Conservation (phyloP, 148 eudicot genomes). For the Hydrangea macrophylla region DNA sequence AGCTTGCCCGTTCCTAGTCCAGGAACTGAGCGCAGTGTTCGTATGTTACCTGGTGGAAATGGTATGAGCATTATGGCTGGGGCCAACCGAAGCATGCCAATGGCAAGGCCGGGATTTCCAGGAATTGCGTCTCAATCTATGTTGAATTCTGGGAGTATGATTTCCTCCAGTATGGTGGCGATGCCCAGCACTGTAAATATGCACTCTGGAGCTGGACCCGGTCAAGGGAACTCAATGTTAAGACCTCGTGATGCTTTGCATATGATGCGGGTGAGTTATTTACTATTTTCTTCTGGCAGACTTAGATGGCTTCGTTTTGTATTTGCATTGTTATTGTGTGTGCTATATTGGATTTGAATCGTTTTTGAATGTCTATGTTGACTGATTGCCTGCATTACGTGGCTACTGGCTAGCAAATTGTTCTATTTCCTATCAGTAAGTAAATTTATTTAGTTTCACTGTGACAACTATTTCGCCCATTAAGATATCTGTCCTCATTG, state of each 20-base stretch:
- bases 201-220: conserved; percentile 57
- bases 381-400: background rate
- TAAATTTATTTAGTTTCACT: background rate
- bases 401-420: background rate
- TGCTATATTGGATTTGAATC: conserved; percentile 7
- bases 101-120: conserved; percentile 65
- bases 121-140: conserved; percentile 57
- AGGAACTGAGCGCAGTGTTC: conserved; percentile 64
- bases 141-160: conserved; percentile 57
- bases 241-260: conserved; percentile 70
- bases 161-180: conserved; percentile 42
- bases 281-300: background rate
- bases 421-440: background rate
- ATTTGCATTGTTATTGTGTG: background rate
- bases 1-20: conserved; percentile 53
- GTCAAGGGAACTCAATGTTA: conserved; percentile 57
- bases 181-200: conserved; percentile 42
- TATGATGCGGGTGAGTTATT: conserved; percentile 58
- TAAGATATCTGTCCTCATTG: no score
- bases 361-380: background rate
- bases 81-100: conserved; percentile 50
- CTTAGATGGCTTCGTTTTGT: background rate
- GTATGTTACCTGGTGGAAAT: conserved; percentile 60
- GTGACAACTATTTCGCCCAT: no score
- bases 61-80: conserved; percentile 53